These are phyloP conservation scores for Trichoderma cornu-damae DNA, from an alignment of 2,329 filamentous ascomycete species.

Conservation along the genomic window DNA sequence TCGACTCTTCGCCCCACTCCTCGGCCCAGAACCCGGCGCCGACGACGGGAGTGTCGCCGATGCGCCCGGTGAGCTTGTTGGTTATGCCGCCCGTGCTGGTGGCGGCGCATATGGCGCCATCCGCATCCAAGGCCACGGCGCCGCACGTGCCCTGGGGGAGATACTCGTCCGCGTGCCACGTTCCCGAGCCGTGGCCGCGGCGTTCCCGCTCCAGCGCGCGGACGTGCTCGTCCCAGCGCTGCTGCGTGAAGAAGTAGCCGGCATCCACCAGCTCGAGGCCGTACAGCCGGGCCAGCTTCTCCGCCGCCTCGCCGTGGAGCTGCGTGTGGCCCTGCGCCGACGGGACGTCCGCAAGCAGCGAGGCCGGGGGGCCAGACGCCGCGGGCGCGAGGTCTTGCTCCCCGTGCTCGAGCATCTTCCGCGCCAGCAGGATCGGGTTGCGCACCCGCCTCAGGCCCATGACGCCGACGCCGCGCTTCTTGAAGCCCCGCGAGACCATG, in stretches of 20 bases:
- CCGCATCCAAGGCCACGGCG: slow-evolving; percentile 72
- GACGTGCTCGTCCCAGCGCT: slow-evolving; percentile 72
- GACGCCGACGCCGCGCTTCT: slow-evolving; percentile 73
- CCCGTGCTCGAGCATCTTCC: slow-evolving; percentile 63
- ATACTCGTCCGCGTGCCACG: slow-evolving; percentile 59
- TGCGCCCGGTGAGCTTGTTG: slow-evolving; percentile 79
- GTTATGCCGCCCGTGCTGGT: slow-evolving; percentile 73
- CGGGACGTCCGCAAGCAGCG: slow-evolving; percentile 36
- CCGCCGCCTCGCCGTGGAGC: slow-evolving; percentile 61
- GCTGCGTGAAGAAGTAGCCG: slow-evolving; percentile 73
- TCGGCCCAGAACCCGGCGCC: slow-evolving; percentile 91
- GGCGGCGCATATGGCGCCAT: slow-evolving; percentile 65
- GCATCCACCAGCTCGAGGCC: slow-evolving; percentile 65
- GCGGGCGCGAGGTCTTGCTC: slow-evolving; percentile 51
- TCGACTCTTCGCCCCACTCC: slow-evolving; percentile 58
- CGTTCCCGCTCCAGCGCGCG: slow-evolving; percentile 51
- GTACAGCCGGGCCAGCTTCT: slow-evolving; percentile 62
- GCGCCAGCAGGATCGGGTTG: slow-evolving; percentile 72
- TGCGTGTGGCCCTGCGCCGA: slow-evolving; percentile 66
- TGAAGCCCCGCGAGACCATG: slow-evolving; percentile 70
- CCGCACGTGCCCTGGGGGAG: slow-evolving; percentile 81
- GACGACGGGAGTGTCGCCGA: slow-evolving; percentile 79
- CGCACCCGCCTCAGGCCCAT: slow-evolving; percentile 69
- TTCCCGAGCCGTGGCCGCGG: slow-evolving; percentile 36
- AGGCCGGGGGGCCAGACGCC: slow-evolving; percentile 17